Evolutionary conservation across 257 asterid species (phyloP).

Genomic region (Petunia secreta): DNA sequence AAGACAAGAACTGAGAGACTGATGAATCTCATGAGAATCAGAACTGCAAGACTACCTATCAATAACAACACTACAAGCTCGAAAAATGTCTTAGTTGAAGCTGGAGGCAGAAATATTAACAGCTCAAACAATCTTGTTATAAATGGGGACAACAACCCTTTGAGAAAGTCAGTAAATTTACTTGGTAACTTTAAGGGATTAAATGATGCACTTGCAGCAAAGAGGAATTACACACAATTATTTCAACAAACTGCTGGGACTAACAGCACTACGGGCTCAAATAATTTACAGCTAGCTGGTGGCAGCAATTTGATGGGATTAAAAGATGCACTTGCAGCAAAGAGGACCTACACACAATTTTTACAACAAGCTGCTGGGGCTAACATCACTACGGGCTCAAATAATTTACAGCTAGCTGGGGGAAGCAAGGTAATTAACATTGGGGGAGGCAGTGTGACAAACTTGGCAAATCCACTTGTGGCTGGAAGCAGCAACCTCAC

Average conservation of each 20-base stretch:
- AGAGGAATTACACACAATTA: slow-evolving; percentile 7
- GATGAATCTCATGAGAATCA: slow-evolving; percentile 14
- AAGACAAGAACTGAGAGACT: neutral
- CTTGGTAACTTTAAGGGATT: slow-evolving; percentile 7
- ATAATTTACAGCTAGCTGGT: slow-evolving; percentile 18
- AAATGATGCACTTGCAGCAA: slow-evolving; percentile 4
- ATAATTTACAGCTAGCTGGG: slow-evolving; percentile 19
- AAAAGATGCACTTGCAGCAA: slow-evolving; percentile 7
- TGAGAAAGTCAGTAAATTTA: neutral
- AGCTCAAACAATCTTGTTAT: slow-evolving; percentile 10
- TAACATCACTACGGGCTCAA: slow-evolving; percentile 12
- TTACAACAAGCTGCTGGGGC: slow-evolving; percentile 6
- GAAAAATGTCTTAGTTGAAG: slow-evolving; percentile 11
- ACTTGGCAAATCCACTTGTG: slow-evolving; percentile 11
- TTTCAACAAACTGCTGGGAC: neutral
- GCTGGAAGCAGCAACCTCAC: neutral
- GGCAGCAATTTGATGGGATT: neutral
- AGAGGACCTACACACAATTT: slow-evolving; percentile 11
- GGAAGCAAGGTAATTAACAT: slow-evolving; percentile 10
- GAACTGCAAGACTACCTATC: slow-evolving; percentile 13
- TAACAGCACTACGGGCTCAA: slow-evolving; percentile 13
- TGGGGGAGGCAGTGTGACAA: slow-evolving; percentile 12
- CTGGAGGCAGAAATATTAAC: neutral
- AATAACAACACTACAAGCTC: slow-evolving; percentile 18
- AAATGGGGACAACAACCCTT: neutral